These are phyloP conservation scores for Beauveria sp. DNA, from an alignment of 2,329 filamentous ascomycete species.

Conservation along the genomic window DNA sequence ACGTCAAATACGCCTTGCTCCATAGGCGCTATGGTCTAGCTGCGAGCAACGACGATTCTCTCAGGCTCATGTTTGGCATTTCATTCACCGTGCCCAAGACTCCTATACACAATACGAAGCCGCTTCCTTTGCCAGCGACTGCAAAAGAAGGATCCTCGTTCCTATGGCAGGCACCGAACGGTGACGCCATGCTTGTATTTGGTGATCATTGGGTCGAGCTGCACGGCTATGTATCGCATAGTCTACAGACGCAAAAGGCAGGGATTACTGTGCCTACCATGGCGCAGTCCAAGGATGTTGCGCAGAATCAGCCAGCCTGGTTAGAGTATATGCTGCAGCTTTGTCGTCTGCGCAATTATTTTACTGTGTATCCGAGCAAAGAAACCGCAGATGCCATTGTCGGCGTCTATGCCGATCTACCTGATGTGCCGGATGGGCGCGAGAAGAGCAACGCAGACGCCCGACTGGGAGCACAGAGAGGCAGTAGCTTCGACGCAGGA, in stretches of 20 bases:
- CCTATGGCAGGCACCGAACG: constrained; percentile 77
- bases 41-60: constrained; percentile 35
- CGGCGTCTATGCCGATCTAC: constrained; percentile 72
- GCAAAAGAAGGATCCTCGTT: constrained; percentile 47
- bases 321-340: constrained; percentile 72
- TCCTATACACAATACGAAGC: constrained; percentile 51
- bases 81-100: constrained; percentile 67
- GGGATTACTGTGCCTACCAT: constrained; percentile 30
- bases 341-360: constrained; percentile 68
- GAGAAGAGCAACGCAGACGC: constrained; percentile 17
- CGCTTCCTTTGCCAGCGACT: constrained; percentile 40
- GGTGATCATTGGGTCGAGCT: constrained; percentile 83
- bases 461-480: constrained; percentile 23
- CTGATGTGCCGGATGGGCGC: constrained; percentile 64
- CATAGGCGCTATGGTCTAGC: constrained; percentile 65
- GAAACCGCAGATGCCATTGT: constrained; percentile 47
- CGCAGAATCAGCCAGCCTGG: constrained; percentile 65
- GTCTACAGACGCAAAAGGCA: constrained; percentile 39
- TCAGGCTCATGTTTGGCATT: constrained; percentile 61
- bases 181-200: constrained; percentile 73
- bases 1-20: constrained; percentile 69
- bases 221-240: constrained; percentile 66
- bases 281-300: constrained; percentile 50
- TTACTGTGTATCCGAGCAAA: constrained; percentile 67
- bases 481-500: constrained; percentile 32